A percentile compares a stretch with the other conserved stretches of the same genome.
Evolutionary conservation across 805 yeast species (phyloP).

Genomic region (Teunomyces panamensis): DNA sequence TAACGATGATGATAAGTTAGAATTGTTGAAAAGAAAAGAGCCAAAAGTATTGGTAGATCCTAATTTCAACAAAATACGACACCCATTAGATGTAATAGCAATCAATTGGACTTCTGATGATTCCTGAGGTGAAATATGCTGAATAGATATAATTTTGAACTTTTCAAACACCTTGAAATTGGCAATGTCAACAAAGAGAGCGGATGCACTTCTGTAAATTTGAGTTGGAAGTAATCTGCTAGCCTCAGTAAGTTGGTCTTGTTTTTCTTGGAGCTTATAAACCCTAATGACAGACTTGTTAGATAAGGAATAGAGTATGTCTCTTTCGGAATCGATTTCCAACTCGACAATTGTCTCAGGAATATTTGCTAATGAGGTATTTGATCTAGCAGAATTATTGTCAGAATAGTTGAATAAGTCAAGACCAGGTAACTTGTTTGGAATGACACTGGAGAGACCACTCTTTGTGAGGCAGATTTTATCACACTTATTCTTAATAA

Average conservation of each 20-base stretch:
- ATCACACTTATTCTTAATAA: conserved; percentile 81
- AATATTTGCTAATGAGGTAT: conserved; percentile 8
- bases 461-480: conserved; percentile 78
- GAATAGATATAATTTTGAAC: conserved; percentile 60
- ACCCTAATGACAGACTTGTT: conserved; percentile 79
- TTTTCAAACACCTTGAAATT: conserved; percentile 47
- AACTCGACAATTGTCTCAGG: conserved; percentile 65
- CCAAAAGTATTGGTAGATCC: conserved; percentile 10
- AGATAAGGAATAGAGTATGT: conserved; percentile 76
- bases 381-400: conserved; percentile 9
- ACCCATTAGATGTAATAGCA: conserved; percentile 82
- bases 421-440: conserved; percentile 33
- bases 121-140: conserved; percentile 60
- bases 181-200: conserved; percentile 54
- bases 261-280: conserved; percentile 54
- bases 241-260: conserved; percentile 35
- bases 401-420: conserved; percentile 26
- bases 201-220: conserved; percentile 47
- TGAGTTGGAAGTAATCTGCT: conserved; percentile 43
- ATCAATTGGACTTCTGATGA: conserved; percentile 68
- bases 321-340: conserved; percentile 73
- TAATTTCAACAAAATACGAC: conserved; percentile 61
- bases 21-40: conserved; percentile 11
- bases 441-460: conserved; percentile 43
- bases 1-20: conserved; percentile 22